These are phyloP conservation scores for Dalbergia oliveri DNA, from an alignment of 306 rosid genomes.

Conservation along the genomic window DNA sequence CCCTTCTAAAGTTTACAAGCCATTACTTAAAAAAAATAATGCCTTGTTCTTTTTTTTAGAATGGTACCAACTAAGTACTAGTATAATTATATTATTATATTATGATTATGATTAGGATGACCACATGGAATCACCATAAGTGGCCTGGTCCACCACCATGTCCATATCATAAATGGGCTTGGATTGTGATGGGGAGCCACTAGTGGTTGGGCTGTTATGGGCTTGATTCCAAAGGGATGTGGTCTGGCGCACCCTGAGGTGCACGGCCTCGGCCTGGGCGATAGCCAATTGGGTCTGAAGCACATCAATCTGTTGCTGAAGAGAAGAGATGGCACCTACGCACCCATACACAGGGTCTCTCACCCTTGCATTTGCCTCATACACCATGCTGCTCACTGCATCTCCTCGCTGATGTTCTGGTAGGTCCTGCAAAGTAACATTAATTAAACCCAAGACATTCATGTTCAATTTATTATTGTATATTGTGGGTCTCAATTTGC, in stretches of 20 bases:
- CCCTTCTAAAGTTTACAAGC: constrained; percentile 27
- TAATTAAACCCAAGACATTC: not conserved
- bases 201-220: constrained; percentile 63
- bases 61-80: no score
- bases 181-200: constrained; percentile 69
- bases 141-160: constrained; percentile 60
- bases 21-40: constrained; percentile 42
- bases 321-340: constrained; percentile 81
- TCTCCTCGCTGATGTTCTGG: constrained; percentile 78
- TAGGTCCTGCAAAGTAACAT: constrained; percentile 60
- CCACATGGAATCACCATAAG: constrained; percentile 76
- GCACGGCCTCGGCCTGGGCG: constrained; percentile 93
- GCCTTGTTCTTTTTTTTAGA: constrained; percentile 12
- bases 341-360: constrained; percentile 93
- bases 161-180: constrained; percentile 47
- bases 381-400: constrained; percentile 93
- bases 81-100: not conserved
- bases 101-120: constrained; percentile 31
- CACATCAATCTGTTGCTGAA: constrained; percentile 75
- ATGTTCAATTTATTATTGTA: no score
- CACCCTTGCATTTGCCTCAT: constrained; percentile 89
- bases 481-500: no score
- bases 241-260: constrained; percentile 70
- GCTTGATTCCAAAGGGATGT: constrained; percentile 49
- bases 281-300: constrained; percentile 79